Percentiles rank a stretch among this genome's conserved stretches.
phyloP scores from a whole-genome alignment of 2,329 filamentous ascomycete species.

The Paramyrothecium sp. region DNA sequence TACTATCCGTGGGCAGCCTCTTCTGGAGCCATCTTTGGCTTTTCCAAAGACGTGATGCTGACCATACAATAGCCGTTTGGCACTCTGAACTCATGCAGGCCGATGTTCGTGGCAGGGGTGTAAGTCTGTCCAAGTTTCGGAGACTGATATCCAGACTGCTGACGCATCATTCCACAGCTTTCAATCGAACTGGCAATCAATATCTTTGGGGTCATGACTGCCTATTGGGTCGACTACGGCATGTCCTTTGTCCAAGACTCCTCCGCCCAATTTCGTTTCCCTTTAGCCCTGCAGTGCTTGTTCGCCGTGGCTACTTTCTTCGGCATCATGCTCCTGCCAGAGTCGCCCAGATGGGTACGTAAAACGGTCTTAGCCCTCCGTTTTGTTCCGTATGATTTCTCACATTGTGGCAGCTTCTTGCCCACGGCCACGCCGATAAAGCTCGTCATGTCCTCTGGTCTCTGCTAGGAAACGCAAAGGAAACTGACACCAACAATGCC shows the following conservation, averaged over 20 bases:
- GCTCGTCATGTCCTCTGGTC: conserved; percentile 32
- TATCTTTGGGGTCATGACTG: conserved; percentile 33
- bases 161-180: neutral
- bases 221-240: conserved; percentile 36
- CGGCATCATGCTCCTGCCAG: conserved; percentile 35
- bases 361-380: too few species aligned
- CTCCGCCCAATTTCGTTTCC: conserved; percentile 41
- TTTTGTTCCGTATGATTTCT: too few species aligned
- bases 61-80: conserved; percentile 28
- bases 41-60: neutral
- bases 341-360: conserved; percentile 37
- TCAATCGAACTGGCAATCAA: conserved; percentile 33
- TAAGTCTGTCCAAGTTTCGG: neutral
- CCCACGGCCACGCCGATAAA: conserved; percentile 39
- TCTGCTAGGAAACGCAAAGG: conserved; percentile 23
- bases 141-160: too few species aligned
- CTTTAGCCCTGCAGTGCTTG: conserved; percentile 41
- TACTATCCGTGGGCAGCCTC: conserved; percentile 27
- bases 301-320: conserved; percentile 35
- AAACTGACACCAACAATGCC: conserved; percentile 21
- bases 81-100: conserved; percentile 41
- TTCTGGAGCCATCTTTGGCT: neutral
- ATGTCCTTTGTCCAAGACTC: conserved; percentile 30
- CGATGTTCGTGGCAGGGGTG: conserved; percentile 32
- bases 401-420: conserved; percentile 20